These are phyloP conservation scores for Candida yuanshanica DNA, from an alignment of 805 yeast species.

Conservation along the genomic window DNA sequence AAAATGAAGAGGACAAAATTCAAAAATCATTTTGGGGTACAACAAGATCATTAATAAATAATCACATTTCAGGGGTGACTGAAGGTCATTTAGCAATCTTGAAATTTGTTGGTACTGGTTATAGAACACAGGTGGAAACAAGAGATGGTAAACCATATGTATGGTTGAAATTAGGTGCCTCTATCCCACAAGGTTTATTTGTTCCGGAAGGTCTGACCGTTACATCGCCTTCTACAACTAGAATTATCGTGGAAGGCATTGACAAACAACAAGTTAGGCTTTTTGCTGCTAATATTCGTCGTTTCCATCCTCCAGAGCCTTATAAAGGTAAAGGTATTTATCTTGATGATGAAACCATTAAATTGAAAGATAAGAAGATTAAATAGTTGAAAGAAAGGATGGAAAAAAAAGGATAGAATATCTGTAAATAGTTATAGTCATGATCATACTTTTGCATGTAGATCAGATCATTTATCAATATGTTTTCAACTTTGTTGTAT, in stretches of 20 bases:
- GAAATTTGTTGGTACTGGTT: conserved; percentile 94
- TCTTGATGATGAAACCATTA: conserved; percentile 85
- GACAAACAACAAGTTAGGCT: conserved; percentile 82
- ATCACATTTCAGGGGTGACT: conserved; percentile 79
- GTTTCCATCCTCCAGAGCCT: conserved; percentile 93
- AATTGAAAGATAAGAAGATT: conserved; percentile 86
- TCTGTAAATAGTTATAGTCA: background rate
- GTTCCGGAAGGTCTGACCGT: conserved; percentile 78
- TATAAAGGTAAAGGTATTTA: conserved; percentile 98
- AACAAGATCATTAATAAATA: conserved; percentile 68
- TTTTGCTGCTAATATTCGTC: conserved; percentile 85
- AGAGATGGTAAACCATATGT: conserved; percentile 46
- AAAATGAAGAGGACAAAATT: conserved; percentile 46
- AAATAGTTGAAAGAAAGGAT: conserved; percentile 43
- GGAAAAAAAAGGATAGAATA: background rate
- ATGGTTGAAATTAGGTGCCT: conserved; percentile 81
- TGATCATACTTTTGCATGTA: too few species aligned
- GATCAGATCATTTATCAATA: too few species aligned
- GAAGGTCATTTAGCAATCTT: conserved; percentile 90
- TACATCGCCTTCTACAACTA: conserved; percentile 75
- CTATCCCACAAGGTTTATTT: conserved; percentile 67
- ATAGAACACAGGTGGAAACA: conserved; percentile 76
- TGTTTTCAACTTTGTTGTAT: too few species aligned
- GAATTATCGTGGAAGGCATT: conserved; percentile 78
- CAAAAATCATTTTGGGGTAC: conserved; percentile 97